Conservation (phyloP, 495 filamentous ascomycete species). For the Oidiodendron maius region DNA sequence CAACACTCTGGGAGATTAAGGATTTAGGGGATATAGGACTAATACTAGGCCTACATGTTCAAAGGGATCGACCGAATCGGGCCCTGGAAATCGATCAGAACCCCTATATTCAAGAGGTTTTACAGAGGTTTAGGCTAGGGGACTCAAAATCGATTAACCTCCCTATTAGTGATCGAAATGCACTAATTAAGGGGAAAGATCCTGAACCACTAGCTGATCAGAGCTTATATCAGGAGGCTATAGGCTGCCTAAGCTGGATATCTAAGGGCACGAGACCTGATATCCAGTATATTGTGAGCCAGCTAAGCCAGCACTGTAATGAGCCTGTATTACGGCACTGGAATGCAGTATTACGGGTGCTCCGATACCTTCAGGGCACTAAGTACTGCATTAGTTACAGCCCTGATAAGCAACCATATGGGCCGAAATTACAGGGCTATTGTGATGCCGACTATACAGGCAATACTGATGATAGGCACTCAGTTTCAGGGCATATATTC, state of each 20-base stretch:
- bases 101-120: neutral
- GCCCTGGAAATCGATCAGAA: neutral
- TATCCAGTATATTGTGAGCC: neutral
- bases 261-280: neutral
- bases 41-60: neutral
- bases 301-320: conserved; percentile 3
- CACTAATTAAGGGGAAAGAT: neutral
- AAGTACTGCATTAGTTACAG: neutral
- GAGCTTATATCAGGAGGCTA: conserved; percentile 2
- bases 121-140: conserved; percentile 1
- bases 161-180: neutral
- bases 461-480: neutral
- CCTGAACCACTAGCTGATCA: neutral
- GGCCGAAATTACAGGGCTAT: conserved; percentile 1
- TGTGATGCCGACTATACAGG: neutral
- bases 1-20: conserved; percentile 1
- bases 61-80: neutral
- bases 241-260: neutral
- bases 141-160: conserved; percentile 1
- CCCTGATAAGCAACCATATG: neutral
- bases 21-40: neutral
- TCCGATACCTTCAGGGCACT: conserved; percentile 6
- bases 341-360: neutral
- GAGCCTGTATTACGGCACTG: neutral
- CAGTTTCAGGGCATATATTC: neutral